Evolutionary conservation across 192 early-diverging fungal genomes (phyloP), one percentile per base, ranked within the genome.

Genomic region (Entomortierella beljakovae): DNA sequence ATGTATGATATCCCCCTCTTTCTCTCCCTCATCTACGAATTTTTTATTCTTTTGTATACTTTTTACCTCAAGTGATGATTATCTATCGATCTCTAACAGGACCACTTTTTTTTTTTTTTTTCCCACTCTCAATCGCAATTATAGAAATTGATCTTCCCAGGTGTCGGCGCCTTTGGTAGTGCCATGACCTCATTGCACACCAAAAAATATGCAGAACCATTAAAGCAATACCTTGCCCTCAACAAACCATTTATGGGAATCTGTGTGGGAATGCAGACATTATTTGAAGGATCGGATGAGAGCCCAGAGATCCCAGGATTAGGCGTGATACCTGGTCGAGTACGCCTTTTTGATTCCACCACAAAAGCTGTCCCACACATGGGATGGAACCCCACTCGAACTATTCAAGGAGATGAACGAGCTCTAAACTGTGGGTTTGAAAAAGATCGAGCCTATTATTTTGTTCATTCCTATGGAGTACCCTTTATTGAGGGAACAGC

Each of bases 61-160:
- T 37, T 13, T 29, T 61, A 6, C 13, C n/a, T 56, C 43, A 46
- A 46, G 13, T 40, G 13, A 6, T 13, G 37, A 40, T 40, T 40
- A 50, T 43, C 23, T 25, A 20, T 40, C 51, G 22, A 37, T 61
- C 11, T 23, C 20, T 38, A 25, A 62, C 28, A 23, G 29, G 25
- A 26, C 58, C 40, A 42, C 40, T 28, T 49, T 26, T 25, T 13
- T 43, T 40, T 38, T 5, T 23, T 11, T 16, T 57, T 15, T 46
- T 28, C 54, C 37, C 26, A 0, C 20, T 31, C 34, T 22, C 43
- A 33, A 1, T 38, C 35, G 5, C 46, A 10, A 33, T 32, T 20
- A 52, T 74, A 96, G 93, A 97, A 96, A 94, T 87, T 99, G 48
- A 93, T 99, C 51, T 99, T 99, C 71, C 98, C 98, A 8, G 98